Evolutionary conservation across 257 asterid species (phyloP).

Genomic region (Lycium ferocissimum): DNA sequence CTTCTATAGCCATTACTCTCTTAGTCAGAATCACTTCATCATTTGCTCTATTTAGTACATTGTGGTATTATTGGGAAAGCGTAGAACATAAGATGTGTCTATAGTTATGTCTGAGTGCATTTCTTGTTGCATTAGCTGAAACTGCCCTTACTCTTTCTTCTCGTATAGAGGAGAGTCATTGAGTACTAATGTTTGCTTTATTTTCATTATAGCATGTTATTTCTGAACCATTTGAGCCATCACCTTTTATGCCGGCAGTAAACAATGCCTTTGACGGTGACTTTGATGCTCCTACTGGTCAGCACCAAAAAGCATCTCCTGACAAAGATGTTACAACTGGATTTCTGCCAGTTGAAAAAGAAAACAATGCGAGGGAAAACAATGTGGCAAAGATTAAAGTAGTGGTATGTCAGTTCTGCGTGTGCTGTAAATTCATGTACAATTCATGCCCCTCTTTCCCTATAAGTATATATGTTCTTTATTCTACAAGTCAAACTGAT

Average conservation of each 20-base stretch:
- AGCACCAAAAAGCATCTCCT: conserved; percentile 59
- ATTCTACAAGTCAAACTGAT: not conserved
- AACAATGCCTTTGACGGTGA: conserved; percentile 75
- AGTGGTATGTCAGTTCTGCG: conserved; percentile 64
- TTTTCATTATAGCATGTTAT: conserved; percentile 79
- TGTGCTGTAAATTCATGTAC: not conserved
- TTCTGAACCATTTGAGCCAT: conserved; percentile 92
- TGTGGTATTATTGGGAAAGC: not conserved
- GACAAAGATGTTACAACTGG: conserved; percentile 66
- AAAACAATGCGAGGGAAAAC: conserved; percentile 72
- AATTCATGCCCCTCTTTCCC: not conserved
- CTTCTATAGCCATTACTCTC: conserved; percentile 3
- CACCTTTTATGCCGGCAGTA: conserved; percentile 92
- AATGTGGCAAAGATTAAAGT: conserved; percentile 95
- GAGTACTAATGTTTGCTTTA: conserved; percentile 35
- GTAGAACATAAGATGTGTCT: conserved; percentile 11
- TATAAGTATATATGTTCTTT: not conserved
- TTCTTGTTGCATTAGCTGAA: not conserved
- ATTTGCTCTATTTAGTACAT: conserved; percentile 6
- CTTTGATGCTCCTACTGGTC: conserved; percentile 60
- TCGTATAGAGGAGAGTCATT: not conserved
- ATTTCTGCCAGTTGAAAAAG: conserved; percentile 60
- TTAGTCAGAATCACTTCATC: not conserved
- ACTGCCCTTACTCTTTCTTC: not conserved
- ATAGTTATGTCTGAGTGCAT: not conserved